These are phyloP conservation scores for Pseudomicrostroma phylloplanum DNA, from an alignment of 1,284 basidiomycete genomes.

Conservation along the genomic window DNA sequence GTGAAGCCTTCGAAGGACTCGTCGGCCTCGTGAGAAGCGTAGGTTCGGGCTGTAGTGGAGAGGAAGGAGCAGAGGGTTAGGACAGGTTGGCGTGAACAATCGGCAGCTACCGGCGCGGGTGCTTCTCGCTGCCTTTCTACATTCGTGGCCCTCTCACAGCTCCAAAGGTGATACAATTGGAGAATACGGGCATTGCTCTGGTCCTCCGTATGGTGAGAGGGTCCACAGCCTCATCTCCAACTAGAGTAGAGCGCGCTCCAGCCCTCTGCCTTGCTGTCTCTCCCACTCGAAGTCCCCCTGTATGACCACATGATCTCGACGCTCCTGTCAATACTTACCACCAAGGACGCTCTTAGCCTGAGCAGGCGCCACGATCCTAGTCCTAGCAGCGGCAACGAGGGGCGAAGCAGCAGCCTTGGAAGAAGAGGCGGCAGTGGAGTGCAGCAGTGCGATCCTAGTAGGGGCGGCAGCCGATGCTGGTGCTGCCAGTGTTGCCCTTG, in stretches of 20 bases:
- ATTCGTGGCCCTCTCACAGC: too few species aligned
- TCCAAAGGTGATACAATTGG: not conserved
- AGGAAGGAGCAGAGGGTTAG: conserved; percentile 6
- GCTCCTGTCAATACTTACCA: not conserved
- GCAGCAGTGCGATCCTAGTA: conserved; percentile 21
- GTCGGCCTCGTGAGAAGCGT: conserved; percentile 53
- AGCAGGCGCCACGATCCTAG: not conserved
- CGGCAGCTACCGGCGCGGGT: too few species aligned
- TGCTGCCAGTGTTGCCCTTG: conserved; percentile 9
- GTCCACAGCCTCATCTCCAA: not conserved
- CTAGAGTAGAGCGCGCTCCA: too few species aligned
- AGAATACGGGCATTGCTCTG: not conserved
- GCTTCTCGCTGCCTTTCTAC: too few species aligned
- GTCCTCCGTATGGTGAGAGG: not conserved
- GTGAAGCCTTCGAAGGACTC: conserved; percentile 93
- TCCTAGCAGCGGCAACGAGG: not conserved
- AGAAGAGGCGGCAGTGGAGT: too few species aligned
- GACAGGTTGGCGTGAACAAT: not conserved
- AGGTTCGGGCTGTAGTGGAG: conserved; percentile 29
- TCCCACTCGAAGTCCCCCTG: too few species aligned
- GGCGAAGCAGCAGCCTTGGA: conserved; percentile 2
- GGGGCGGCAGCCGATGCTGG: conserved; percentile 26
- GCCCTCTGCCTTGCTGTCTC: too few species aligned
- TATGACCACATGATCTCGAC: not conserved
- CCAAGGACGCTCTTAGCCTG: not conserved